Percentiles rank a stretch among this genome's conserved stretches.
Conservation (phyloP, 2,329 filamentous ascomycete genomes). For the Xylariaceae sp. region DNA sequence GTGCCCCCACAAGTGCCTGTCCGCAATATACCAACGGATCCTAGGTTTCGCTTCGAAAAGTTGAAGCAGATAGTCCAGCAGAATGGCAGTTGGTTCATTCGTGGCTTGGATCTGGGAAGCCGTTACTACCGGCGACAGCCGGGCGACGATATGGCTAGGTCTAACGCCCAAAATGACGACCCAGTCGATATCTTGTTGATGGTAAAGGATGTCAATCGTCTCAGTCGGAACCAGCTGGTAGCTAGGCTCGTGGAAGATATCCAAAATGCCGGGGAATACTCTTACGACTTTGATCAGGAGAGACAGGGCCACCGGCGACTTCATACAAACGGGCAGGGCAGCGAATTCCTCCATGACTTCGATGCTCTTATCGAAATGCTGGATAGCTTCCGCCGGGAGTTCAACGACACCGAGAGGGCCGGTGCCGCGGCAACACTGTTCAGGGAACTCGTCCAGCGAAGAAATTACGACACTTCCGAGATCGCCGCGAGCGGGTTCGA, state of each 20-base stretch:
- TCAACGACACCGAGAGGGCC: neutral
- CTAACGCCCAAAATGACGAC: neutral
- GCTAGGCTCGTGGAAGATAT: neutral
- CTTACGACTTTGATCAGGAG: neutral
- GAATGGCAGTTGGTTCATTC: neutral
- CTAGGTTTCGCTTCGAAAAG: neutral
- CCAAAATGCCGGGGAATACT: neutral
- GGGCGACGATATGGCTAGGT: neutral
- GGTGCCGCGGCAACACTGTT: neutral
- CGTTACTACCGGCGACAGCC: neutral
- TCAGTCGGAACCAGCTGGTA: neutral
- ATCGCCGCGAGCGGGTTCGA: neutral
- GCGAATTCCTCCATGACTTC: neutral
- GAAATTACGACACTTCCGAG: neutral
- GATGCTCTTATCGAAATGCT: neutral
- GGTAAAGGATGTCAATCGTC: neutral
- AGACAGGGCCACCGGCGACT: neutral
- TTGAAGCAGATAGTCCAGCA: neutral
- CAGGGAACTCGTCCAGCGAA: neutral
- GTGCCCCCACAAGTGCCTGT: neutral
- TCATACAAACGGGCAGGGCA: neutral
- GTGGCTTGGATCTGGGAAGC: neutral
- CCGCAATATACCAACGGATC: neutral
- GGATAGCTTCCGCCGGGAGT: neutral
- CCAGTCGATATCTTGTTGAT: neutral